Conservation (phyloP, 176 grass and related monocot species). For the Pontederia crassipes region DNA sequence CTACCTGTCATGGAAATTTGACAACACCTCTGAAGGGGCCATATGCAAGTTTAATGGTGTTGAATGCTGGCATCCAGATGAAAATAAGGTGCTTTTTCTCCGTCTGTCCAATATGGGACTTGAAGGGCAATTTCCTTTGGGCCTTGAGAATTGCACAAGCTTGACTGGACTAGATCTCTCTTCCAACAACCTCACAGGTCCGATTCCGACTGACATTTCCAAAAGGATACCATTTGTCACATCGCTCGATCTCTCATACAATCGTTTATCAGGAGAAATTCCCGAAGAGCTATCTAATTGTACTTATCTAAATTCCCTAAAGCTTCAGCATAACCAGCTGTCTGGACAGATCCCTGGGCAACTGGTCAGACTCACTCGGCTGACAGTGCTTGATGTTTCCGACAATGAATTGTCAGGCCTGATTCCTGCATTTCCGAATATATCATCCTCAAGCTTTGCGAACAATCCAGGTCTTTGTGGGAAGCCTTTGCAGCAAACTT, state of each 20-base stretch:
- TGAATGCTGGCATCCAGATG: slow-evolving; percentile 91
- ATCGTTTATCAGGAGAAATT: slow-evolving; percentile 78
- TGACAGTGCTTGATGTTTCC: slow-evolving; percentile 50
- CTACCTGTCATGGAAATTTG: not conserved
- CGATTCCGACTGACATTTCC: slow-evolving; percentile 51
- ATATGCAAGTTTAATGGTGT: slow-evolving; percentile 76
- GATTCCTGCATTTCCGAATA: slow-evolving; percentile 31
- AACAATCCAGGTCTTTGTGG: slow-evolving; percentile 67
- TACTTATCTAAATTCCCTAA: slow-evolving; percentile 58
- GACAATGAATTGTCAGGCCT: slow-evolving; percentile 57
- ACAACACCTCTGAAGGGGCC: slow-evolving; percentile 31
- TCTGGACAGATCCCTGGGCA: slow-evolving; percentile 60
- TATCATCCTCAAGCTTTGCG: slow-evolving; percentile 29
- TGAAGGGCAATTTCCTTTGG: slow-evolving; percentile 54
- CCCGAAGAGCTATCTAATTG: slow-evolving; percentile 51
- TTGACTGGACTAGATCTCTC: slow-evolving; percentile 79
- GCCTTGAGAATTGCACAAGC: slow-evolving; percentile 81
- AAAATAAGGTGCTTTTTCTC: slow-evolving; percentile 67
- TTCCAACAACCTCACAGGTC: slow-evolving; percentile 60
- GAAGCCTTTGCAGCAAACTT: slow-evolving; percentile 24
- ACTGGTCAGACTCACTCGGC: slow-evolving; percentile 36
- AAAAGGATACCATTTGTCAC: slow-evolving; percentile 52
- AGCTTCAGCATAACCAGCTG: slow-evolving; percentile 64
- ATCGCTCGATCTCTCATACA: slow-evolving; percentile 72
- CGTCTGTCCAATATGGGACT: slow-evolving; percentile 71